These are phyloP conservation scores for Coniochaeta sp. DNA, from an alignment of 2,329 filamentous ascomycete genomes.

Conservation along the genomic window DNA sequence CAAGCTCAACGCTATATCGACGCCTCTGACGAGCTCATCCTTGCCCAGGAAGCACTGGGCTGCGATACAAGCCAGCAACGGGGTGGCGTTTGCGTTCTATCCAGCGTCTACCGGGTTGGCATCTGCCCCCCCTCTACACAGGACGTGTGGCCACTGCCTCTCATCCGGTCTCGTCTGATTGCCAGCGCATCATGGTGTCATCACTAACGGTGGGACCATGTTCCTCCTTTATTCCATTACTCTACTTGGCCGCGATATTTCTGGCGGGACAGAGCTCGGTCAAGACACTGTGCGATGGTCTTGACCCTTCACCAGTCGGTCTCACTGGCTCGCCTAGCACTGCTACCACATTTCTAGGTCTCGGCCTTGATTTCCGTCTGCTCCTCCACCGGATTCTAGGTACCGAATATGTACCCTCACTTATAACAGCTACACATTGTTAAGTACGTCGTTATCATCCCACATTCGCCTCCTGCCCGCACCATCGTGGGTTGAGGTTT, in stretches of 20 bases:
- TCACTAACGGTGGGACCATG: not conserved
- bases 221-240: not conserved
- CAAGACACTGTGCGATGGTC: not conserved
- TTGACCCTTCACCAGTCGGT: not conserved
- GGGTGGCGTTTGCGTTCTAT: not conserved
- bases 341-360: not conserved
- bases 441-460: not conserved
- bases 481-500: not conserved
- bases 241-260: not conserved
- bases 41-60: not conserved
- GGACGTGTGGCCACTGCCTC: not conserved
- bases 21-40: not conserved
- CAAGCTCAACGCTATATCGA: not conserved
- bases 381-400: not conserved
- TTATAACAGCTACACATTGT: not conserved
- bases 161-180: not conserved
- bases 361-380: not conserved
- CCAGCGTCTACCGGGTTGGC: not conserved
- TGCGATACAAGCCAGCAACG: not conserved
- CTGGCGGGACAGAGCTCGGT: not conserved
- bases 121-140: not conserved
- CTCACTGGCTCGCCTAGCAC: not conserved
- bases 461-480: not conserved
- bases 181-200: conserved; percentile 1
- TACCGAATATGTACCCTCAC: not conserved